Evolutionary conservation across 2,329 filamentous ascomycete genomes (phyloP).

Genomic region (Trichothecium sympodiale): DNA sequence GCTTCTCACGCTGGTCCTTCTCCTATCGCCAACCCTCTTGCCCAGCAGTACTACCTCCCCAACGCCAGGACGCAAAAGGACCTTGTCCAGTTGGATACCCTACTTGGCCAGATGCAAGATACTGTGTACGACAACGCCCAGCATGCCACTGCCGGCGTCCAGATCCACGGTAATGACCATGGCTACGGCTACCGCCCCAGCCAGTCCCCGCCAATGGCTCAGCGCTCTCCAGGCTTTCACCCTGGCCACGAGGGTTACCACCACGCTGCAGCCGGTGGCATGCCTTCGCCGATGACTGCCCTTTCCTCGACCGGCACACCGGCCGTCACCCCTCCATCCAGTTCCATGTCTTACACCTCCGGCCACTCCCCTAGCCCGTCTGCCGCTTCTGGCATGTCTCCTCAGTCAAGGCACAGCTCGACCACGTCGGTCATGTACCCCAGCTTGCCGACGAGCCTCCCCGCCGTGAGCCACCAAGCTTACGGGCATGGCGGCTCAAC

Average conservation of each 20-base stretch:
- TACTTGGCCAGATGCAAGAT: slow-evolving; percentile 90
- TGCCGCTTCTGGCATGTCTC: slow-evolving; percentile 54
- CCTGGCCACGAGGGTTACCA: slow-evolving; percentile 20
- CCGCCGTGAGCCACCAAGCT: slow-evolving; percentile 45
- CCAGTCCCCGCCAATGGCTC: slow-evolving; percentile 36
- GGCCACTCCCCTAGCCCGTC: slow-evolving; percentile 66
- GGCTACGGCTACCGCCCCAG: slow-evolving; percentile 47
- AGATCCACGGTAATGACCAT: slow-evolving; percentile 60
- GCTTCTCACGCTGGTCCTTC: slow-evolving; percentile 41
- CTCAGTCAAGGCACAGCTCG: slow-evolving; percentile 50
- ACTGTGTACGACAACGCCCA: slow-evolving; percentile 91
- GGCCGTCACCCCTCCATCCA: slow-evolving; percentile 66
- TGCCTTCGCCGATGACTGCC: slow-evolving; percentile 49
- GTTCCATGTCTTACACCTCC: slow-evolving; percentile 65
- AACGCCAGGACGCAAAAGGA: slow-evolving; percentile 90
- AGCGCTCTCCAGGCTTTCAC: slow-evolving; percentile 21
- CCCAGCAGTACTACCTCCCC: slow-evolving; percentile 74
- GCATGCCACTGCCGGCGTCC: slow-evolving; percentile 69
- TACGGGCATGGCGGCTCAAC: slow-evolving; percentile 56
- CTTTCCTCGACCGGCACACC: slow-evolving; percentile 59
- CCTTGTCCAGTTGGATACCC: slow-evolving; percentile 83
- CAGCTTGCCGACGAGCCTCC: slow-evolving; percentile 43
- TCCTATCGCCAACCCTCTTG: slow-evolving; percentile 44
- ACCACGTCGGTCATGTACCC: slow-evolving; percentile 60
- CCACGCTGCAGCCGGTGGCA: slow-evolving; percentile 40